Evolutionary conservation across 2,329 filamentous ascomycete genomes (phyloP).

Genomic region (Exophiala viscosa): DNA sequence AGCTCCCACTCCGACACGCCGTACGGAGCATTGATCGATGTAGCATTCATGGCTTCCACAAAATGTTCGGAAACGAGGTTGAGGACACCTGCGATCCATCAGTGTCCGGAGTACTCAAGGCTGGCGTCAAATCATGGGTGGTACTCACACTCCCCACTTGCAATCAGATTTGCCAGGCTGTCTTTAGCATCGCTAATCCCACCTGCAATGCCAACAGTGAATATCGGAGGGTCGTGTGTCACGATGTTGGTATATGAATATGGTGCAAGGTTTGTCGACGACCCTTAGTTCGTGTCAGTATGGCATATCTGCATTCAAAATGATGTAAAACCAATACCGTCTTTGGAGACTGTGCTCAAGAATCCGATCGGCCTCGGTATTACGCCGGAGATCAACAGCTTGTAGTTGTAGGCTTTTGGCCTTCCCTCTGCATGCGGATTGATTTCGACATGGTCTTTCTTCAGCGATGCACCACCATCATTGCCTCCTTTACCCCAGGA

Average conservation of each 20-base stretch:
- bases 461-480: slow-evolving; percentile 38
- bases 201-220: slow-evolving; percentile 61
- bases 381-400: slow-evolving; percentile 77
- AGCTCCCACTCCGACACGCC: slow-evolving; percentile 73
- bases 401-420: slow-evolving; percentile 73
- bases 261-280: slow-evolving; percentile 67
- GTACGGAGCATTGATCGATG: slow-evolving; percentile 70
- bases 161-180: slow-evolving; percentile 67
- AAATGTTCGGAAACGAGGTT: slow-evolving; percentile 84
- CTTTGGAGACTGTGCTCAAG: slow-evolving; percentile 54
- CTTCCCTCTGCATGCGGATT: slow-evolving; percentile 71
- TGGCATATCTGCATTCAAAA: neutral
- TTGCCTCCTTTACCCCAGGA: slow-evolving; percentile 4
- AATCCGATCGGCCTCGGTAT: slow-evolving; percentile 75
- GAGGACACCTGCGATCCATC: slow-evolving; percentile 68
- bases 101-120: slow-evolving; percentile 57
- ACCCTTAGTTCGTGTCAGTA: neutral
- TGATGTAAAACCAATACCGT: slow-evolving; percentile 52
- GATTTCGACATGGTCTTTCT: slow-evolving; percentile 10
- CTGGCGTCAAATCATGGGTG: slow-evolving; percentile 65
- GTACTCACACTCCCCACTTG: slow-evolving; percentile 70
- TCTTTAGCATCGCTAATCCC: slow-evolving; percentile 67
- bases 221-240: slow-evolving; percentile 79
- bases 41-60: slow-evolving; percentile 81
- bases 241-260: slow-evolving; percentile 84